Percentiles rank a stretch among this genome's conserved stretches.
These are phyloP conservation scores for Gamsiella multidivaricata DNA, from an alignment of 192 early-diverging fungal species.

Conservation along the genomic window DNA sequence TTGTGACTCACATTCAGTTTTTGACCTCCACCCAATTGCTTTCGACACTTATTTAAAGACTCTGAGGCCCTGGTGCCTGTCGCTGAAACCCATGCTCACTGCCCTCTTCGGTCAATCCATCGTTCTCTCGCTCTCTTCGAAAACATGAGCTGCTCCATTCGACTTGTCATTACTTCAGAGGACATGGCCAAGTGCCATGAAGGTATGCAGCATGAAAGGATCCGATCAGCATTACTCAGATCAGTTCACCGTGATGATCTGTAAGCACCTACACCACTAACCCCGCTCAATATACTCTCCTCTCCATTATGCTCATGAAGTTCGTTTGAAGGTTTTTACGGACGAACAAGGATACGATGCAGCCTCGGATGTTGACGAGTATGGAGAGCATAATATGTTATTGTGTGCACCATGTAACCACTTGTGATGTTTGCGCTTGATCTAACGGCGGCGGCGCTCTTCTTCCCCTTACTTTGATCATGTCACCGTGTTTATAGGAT, in stretches of 20 bases:
- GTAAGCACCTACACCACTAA: constrained; percentile 39
- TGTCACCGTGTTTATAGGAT: constrained; percentile 16
- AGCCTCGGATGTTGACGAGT: constrained; percentile 40
- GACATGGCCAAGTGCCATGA: constrained; percentile 43
- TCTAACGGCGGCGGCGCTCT: background rate
- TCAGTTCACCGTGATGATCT: constrained; percentile 42
- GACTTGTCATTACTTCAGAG: constrained; percentile 32
- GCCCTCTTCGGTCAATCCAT: too few relatives aligned
- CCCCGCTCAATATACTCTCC: background rate
- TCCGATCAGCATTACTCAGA: background rate
- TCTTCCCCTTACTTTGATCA: background rate
- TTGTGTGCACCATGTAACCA: too few relatives aligned
- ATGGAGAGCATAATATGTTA: constrained; percentile 6
- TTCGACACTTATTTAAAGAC: too few relatives aligned
- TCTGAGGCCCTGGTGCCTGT: too few relatives aligned
- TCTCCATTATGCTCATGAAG: constrained; percentile 1
- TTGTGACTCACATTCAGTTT: background rate
- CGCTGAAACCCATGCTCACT: too few relatives aligned
- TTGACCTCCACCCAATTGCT: too few relatives aligned
- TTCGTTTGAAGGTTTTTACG: constrained; percentile 40
- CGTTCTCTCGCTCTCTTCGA: background rate
- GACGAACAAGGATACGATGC: constrained; percentile 52
- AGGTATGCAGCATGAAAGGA: constrained; percentile 8
- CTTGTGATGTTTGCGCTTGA: too few relatives aligned
- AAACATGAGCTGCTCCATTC: constrained; percentile 32